phyloP scores from a whole-genome alignment of 345 rosid genomes.

The Gossypium anomalum region DNA sequence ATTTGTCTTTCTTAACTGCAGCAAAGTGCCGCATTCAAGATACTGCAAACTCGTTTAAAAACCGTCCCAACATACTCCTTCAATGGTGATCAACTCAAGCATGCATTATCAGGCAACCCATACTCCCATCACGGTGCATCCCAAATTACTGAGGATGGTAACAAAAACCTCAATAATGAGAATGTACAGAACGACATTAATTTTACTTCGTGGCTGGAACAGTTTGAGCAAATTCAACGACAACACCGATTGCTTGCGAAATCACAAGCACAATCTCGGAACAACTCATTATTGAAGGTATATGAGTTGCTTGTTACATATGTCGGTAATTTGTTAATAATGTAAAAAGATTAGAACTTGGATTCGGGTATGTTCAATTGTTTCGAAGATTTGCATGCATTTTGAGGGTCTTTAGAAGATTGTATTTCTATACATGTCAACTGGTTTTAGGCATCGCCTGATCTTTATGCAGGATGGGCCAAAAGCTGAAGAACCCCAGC shows the following conservation, averaged over 20 bases:
- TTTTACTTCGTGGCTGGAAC: slow-evolving; percentile 64
- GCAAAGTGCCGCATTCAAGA: slow-evolving; percentile 96
- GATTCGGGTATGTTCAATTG: neutral
- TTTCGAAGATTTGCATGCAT: neutral
- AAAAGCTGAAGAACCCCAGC: slow-evolving; percentile 49
- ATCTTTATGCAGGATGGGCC: slow-evolving; percentile 48
- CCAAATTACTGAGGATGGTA: slow-evolving; percentile 59
- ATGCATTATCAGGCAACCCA: slow-evolving; percentile 67
- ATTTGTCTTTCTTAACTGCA: slow-evolving; percentile 27
- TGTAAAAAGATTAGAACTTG: neutral
- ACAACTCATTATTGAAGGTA: slow-evolving; percentile 51
- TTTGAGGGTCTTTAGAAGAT: neutral
- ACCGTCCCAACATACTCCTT: slow-evolving; percentile 81
- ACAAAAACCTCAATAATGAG: slow-evolving; percentile 46
- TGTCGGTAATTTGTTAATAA: neutral
- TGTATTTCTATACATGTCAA: neutral
- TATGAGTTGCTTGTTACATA: slow-evolving; percentile 2
- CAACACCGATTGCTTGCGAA: slow-evolving; percentile 73
- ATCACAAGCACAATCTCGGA: slow-evolving; percentile 43
- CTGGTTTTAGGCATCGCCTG: neutral
- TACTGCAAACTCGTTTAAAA: slow-evolving; percentile 78
- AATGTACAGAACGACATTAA: slow-evolving; percentile 69
- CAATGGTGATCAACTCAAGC: slow-evolving; percentile 58
- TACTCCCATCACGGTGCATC: slow-evolving; percentile 55
- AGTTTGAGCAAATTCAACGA: slow-evolving; percentile 77